phyloP scores from a whole-genome alignment of 2,329 filamentous ascomycete species.

The Diaporthe vaccinii region DNA sequence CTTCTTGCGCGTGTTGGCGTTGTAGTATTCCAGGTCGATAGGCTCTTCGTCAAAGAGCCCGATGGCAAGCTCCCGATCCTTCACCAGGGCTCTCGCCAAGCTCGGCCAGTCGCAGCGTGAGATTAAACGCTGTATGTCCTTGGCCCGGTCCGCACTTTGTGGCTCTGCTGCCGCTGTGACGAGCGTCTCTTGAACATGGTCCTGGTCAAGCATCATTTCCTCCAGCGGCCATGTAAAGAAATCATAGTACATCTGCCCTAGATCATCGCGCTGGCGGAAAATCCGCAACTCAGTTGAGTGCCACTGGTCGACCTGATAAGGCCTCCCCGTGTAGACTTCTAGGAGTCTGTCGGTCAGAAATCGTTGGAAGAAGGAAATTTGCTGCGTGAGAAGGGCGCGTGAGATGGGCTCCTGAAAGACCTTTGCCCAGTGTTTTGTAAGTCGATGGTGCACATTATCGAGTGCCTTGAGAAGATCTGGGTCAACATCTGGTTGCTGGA shows the following conservation, averaged over 20 bases:
- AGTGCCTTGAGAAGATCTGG: neutral
- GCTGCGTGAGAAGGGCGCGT: neutral
- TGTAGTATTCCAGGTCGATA: neutral
- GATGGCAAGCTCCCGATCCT: neutral
- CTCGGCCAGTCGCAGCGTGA: neutral
- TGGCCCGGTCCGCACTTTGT: neutral
- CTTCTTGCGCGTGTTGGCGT: neutral
- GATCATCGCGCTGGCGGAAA: neutral
- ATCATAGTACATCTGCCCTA: neutral
- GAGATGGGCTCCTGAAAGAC: neutral
- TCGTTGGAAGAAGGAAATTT: neutral
- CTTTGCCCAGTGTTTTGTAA: neutral
- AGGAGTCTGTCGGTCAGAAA: neutral
- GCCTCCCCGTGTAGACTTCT: neutral
- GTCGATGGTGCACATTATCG: neutral
- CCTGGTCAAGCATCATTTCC: neutral
- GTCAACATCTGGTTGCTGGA: neutral
- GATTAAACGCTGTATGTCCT: neutral
- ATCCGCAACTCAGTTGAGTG: neutral
- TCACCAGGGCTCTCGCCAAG: neutral
- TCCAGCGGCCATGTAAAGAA: neutral
- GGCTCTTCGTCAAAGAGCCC: neutral
- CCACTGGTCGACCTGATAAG: neutral
- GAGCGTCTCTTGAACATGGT: neutral
- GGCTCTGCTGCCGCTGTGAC: neutral